Percentiles rank a stretch among this genome's conserved stretches.
phyloP scores from a whole-genome alignment of 305 asterid species.

The Solanum hybrid region DNA sequence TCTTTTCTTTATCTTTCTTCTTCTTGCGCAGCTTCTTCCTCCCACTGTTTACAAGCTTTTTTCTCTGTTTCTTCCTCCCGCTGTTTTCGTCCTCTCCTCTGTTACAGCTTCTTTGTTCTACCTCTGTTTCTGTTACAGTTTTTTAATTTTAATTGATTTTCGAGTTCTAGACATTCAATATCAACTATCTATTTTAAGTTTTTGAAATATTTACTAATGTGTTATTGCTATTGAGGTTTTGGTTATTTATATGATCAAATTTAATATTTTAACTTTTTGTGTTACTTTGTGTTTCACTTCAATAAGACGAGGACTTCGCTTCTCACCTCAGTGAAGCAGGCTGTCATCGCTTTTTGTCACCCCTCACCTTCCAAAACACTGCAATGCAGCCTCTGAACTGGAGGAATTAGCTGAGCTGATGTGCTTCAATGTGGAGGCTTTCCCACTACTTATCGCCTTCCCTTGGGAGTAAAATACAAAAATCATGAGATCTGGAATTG shows the following conservation, averaged over 20 bases:
- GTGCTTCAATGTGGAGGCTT: neutral
- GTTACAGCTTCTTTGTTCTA: neutral
- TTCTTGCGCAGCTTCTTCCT: neutral
- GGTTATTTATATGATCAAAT: neutral
- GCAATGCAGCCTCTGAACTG: neutral
- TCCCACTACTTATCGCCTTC: neutral
- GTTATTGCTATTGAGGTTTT: neutral
- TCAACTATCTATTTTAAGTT: neutral
- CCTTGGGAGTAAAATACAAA: neutral
- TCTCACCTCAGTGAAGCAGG: neutral
- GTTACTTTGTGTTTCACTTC: neutral
- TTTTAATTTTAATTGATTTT: no score
- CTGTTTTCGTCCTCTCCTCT: neutral
- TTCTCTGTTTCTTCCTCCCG: neutral
- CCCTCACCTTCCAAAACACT: neutral
- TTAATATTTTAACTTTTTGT: neutral
- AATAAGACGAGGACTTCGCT: neutral
- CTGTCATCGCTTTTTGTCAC: neutral
- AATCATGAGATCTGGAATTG: neutral
- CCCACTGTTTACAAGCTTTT: neutral
- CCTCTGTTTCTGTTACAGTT: neutral
- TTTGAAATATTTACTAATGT: neutral
- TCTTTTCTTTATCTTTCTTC: neutral
- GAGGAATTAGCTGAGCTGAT: neutral
- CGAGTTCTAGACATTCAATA: neutral